Evolutionary conservation across 2,329 filamentous ascomycete genomes (phyloP), one percentile per base, ranked within the genome.

Genomic region (Alternaria sp.): DNA sequence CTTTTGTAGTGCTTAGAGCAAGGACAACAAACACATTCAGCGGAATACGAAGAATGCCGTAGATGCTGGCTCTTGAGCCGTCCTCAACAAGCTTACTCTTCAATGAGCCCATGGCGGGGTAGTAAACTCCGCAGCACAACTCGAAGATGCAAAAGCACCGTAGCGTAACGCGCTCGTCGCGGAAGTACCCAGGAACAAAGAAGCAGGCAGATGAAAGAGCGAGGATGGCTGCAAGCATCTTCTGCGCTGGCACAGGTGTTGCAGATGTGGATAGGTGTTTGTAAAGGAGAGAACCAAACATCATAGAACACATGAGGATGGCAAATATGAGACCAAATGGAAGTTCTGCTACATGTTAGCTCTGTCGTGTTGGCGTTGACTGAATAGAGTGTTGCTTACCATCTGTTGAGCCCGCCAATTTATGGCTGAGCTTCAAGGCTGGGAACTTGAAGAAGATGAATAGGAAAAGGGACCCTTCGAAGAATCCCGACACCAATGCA

Each of bases 361-460:
- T 37, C 31, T 9, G 26, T 31, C 9, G 2, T 9, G 7, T 17
- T 26, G n/a, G 14, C 14, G 5, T 26, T 3, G 2, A 5, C 1
- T 14, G 10, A 9, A 11, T 14, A 6, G 21, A 33, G 17, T 29
- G 9, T n/a, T 39, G 46, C 68, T 56, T 68, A 72, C 72, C 69
- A 26, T 67, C 63, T 50, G 66, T 67, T n/a, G 70, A 67, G 14
- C 67, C 70, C 9, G 70, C 59, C 23, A 73, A 29, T 39, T 73
- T 66, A 40, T 75, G 72, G 37, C 66, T 70, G 10, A 72, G 61
- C 53, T 72, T 82, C n/a, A 88, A 74, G 3, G 84, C 81, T 1
- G 84, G 82, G 0, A 84, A 83, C 82, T 85, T 87, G 77, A 86
- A 87, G 72, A 87, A 88, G 56, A 88, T 83, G 67, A 87, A 87